Evolutionary conservation across 192 early-diverging fungal genomes (phyloP).

Genomic region (Diversispora eburnea): DNA sequence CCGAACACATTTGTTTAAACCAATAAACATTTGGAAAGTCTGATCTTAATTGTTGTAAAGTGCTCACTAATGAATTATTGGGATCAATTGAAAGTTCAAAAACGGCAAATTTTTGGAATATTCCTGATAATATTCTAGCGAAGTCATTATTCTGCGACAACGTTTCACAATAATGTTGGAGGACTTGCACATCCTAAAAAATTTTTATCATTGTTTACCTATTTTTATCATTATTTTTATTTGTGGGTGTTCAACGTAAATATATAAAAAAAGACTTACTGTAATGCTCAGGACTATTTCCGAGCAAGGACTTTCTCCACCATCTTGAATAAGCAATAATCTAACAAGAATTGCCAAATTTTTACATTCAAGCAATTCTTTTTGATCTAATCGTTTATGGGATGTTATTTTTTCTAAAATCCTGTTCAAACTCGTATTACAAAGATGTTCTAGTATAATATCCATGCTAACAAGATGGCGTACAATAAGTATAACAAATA

Average conservation of each 20-base stretch:
- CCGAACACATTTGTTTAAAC: conserved; percentile 21
- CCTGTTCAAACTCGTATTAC: conserved; percentile 31
- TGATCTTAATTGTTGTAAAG: not conserved
- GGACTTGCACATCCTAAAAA: conserved; percentile 29
- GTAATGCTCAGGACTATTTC: conserved; percentile 8
- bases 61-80: not conserved
- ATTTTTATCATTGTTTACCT: not conserved
- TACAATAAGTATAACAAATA: conserved; percentile 32
- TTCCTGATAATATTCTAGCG: not conserved
- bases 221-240: not conserved
- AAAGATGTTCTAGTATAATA: conserved; percentile 24
- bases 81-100: conserved; percentile 3
- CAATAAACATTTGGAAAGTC: conserved; percentile 12
- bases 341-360: conserved; percentile 38
- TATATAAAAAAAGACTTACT: conserved; percentile 5
- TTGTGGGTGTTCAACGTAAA: not conserved
- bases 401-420: conserved; percentile 24
- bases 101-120: conserved; percentile 22
- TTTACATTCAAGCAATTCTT: conserved; percentile 30
- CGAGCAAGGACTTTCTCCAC: not conserved
- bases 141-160: not conserved
- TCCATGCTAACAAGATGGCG: conserved; percentile 28
- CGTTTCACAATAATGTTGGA: conserved; percentile 15
- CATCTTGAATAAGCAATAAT: conserved; percentile 38
- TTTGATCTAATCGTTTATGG: conserved; percentile 12